Base-by-base conservation (phyloP, 305 asterid genomes). In the Fraxinus angustifolia region DNA sequence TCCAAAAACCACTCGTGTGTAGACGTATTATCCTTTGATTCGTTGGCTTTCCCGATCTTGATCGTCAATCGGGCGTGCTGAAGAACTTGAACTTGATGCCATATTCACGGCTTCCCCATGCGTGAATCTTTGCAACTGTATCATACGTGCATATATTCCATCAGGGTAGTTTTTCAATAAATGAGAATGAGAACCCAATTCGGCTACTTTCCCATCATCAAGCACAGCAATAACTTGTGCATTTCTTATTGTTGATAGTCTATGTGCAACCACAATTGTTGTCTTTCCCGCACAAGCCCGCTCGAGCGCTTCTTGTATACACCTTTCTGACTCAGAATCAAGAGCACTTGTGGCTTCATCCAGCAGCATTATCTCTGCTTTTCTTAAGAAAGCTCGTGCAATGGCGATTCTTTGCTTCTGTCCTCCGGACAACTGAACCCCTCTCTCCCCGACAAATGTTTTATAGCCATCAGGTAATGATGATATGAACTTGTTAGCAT, bases 271-370 rank as follows among this genome's bases (percentile, higher is more conserved):
- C 79, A 96, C 93, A 8, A 96, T 88, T 0, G 97, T 91, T 0
- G 99, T 93, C 82, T 93, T 94, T 26, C 99, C 98, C 0, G 92
- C 86, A 65, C 98, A 96, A 2, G 92, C 93, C 0, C 94, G 91
- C 76, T 94, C 98, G 12, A 96, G 82, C 0, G 99, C 98, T 72
- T 96, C 98, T 74, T 93, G 98, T 60, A 96, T 93, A 67, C 93
- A 91, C 82, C 91, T 89, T 36, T 96, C 98, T 0, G 99, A 94
- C 88, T 96, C 99, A 0, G 97, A 93, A 74, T 96, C 99, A 1
- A 96, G 97, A 0, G 99, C 98, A 34, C 98, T 94, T 0, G 99
- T 94, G 6, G 98, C 99, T 80, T 96, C 99, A 5, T 94, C 98
- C 0, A 96, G 92, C 85, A 96, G 83, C 94, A 96, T 88, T 56